Evolutionary conservation across 2,329 filamentous ascomycete genomes (phyloP).

Genomic region (Phaeosphaeriaceae sp.): DNA sequence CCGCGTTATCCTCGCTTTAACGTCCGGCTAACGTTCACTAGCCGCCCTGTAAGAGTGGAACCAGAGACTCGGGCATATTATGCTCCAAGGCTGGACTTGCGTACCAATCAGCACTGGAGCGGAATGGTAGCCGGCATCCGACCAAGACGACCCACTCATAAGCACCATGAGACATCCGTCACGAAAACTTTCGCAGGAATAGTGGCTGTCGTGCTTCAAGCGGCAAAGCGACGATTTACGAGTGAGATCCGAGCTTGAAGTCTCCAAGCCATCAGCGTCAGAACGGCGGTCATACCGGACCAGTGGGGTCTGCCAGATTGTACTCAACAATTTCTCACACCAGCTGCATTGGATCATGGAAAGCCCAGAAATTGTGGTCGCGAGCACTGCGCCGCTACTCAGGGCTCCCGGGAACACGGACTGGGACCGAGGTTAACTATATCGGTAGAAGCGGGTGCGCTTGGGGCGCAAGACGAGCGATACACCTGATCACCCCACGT

Average conservation of each 20-base stretch:
- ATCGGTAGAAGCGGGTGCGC: conserved; percentile 35
- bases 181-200: conserved; percentile 20
- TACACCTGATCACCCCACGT: conserved; percentile 16
- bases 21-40: conserved; percentile 10
- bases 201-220: conserved; percentile 41
- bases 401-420: conserved; percentile 41
- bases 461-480: conserved; percentile 28
- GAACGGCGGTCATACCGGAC: not conserved
- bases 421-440: conserved; percentile 31
- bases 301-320: conserved; percentile 5
- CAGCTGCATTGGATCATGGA: not conserved
- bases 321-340: not conserved
- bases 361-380: conserved; percentile 20
- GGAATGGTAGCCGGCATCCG: conserved; percentile 21
- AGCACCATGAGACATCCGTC: conserved; percentile 20
- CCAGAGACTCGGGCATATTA: conserved; percentile 18
- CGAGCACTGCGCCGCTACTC: conserved; percentile 32
- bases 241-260: not conserved
- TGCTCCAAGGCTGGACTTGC: conserved; percentile 12
- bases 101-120: conserved; percentile 32
- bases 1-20: conserved; percentile 16
- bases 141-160: conserved; percentile 17
- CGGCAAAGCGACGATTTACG: conserved; percentile 31
- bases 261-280: not conserved
- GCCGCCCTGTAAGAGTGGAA: conserved; percentile 21